phyloP scores from a whole-genome alignment of 305 asterid genomes.

The Ilex paraguariensis region DNA sequence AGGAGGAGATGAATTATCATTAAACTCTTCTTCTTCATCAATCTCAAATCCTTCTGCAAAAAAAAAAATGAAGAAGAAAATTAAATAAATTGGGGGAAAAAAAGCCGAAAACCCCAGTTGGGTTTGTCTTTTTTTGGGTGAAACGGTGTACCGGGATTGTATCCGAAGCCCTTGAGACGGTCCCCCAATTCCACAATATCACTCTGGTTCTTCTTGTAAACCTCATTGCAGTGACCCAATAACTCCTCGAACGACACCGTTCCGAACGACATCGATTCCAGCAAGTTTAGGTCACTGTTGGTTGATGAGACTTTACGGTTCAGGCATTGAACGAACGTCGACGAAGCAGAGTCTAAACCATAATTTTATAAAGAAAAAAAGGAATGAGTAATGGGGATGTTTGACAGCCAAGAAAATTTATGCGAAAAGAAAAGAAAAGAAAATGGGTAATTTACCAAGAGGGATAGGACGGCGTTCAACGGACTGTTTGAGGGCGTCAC shows the following conservation, averaged over 20 bases:
- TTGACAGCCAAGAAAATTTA: not conserved
- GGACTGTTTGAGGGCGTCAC: slow-evolving; percentile 73
- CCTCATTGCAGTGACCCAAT: slow-evolving; percentile 83
- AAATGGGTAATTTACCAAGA: slow-evolving; percentile 41
- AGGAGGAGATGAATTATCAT: slow-evolving; percentile 20
- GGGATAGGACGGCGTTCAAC: slow-evolving; percentile 90
- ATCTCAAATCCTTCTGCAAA: slow-evolving; percentile 38
- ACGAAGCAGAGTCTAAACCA: slow-evolving; percentile 73
- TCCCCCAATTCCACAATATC: slow-evolving; percentile 54
- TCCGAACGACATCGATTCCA: slow-evolving; percentile 80
- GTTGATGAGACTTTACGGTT: slow-evolving; percentile 57
- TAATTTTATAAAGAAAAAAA: not conserved
- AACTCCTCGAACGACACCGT: slow-evolving; percentile 98
- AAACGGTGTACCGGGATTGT: slow-evolving; percentile 28
- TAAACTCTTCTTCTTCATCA: slow-evolving; percentile 33
- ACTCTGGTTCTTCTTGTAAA: slow-evolving; percentile 59
- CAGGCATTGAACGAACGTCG: slow-evolving; percentile 68
- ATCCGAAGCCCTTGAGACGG: slow-evolving; percentile 40
- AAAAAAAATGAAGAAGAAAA: slow-evolving; percentile 6
- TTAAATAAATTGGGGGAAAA: slow-evolving; percentile 2
- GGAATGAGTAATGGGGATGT: not conserved
- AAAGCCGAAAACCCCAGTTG: not conserved
- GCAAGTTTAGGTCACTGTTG: slow-evolving; percentile 62
- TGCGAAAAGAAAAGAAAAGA: not conserved
- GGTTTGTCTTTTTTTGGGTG: not conserved